Conservation (phyloP, 768 basidiomycete genomes). For the Holtermanniella nyarrowii region DNA sequence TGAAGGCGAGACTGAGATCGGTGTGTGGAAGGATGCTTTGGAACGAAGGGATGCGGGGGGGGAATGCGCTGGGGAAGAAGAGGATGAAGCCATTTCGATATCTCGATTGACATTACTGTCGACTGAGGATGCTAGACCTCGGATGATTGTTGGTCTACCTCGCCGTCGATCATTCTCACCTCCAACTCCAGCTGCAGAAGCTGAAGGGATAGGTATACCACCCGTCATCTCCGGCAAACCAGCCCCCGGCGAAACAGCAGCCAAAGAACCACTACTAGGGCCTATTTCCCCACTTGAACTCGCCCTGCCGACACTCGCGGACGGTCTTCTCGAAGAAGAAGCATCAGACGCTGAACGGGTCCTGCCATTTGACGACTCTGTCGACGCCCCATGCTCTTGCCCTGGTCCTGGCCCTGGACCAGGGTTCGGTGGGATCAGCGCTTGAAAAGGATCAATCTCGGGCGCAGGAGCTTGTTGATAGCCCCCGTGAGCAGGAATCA, state of each 20-base stretch:
- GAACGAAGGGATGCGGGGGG: background rate
- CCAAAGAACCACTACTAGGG: no score
- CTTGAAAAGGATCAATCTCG: constrained; percentile 18
- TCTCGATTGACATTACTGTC: background rate
- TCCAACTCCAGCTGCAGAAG: no score
- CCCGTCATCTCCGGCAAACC: no score
- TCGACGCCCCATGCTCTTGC: background rate
- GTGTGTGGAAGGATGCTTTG: no score
- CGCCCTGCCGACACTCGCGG: no score
- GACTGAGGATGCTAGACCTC: background rate
- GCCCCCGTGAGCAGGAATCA: constrained; percentile 64
- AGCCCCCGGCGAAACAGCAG: no score
- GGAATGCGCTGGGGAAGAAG: no score
- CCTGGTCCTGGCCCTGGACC: constrained; percentile 12
- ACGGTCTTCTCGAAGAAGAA: no score
- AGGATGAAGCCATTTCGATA: constrained; percentile 2
- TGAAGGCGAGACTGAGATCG: background rate
- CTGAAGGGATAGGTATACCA: no score
- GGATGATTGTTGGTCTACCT: no score
- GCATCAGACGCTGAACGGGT: background rate
- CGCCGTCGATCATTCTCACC: no score
- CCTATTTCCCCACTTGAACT: no score
- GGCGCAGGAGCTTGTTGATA: constrained; percentile 32
- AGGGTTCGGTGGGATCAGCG: constrained; percentile 24
- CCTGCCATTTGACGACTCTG: background rate